Evolutionary conservation across 1,284 basidiomycete species (phyloP).

Genomic region (Xanthoconium separans): DNA sequence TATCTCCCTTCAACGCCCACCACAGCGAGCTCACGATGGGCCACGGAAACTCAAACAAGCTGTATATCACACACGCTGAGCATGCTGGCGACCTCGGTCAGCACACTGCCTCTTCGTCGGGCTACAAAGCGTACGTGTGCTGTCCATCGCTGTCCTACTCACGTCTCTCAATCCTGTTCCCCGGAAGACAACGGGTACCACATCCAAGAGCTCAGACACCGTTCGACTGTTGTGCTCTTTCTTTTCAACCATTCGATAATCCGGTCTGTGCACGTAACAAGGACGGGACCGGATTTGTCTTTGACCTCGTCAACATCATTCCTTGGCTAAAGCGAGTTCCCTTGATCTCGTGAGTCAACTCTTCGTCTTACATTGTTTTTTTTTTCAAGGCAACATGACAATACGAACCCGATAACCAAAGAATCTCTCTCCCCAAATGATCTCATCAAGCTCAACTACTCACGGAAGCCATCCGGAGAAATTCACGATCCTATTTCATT

Average conservation of each 20-base stretch:
- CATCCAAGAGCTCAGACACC: constrained; percentile 67
- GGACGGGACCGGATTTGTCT: constrained; percentile 80
- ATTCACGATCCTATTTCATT: constrained; percentile 91
- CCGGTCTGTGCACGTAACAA: constrained; percentile 85
- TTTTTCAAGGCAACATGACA: constrained; percentile 64
- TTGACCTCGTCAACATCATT: constrained; percentile 87
- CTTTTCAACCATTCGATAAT: constrained; percentile 87
- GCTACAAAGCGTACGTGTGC: constrained; percentile 61
- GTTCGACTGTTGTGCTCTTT: constrained; percentile 91
- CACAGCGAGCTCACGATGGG: constrained; percentile 51
- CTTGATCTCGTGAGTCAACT: constrained; percentile 8
- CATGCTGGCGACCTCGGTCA: constrained; percentile 76
- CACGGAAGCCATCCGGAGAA: constrained; percentile 74
- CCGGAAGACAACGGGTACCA: constrained; percentile 65
- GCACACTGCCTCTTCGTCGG: constrained; percentile 71
- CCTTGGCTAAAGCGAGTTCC: constrained; percentile 87
- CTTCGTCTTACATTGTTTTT: constrained; percentile 16
- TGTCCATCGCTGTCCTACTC: neutral
- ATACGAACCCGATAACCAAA: constrained; percentile 85
- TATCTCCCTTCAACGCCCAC: neutral
- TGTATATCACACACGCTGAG: constrained; percentile 85
- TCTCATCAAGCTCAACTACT: constrained; percentile 88
- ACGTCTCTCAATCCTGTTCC: constrained; percentile 3
- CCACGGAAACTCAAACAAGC: constrained; percentile 81
- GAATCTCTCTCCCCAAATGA: constrained; percentile 76